Evolutionary conservation across 2,329 filamentous ascomycete genomes (phyloP).

Genomic region (Calonectria ilicicola): DNA sequence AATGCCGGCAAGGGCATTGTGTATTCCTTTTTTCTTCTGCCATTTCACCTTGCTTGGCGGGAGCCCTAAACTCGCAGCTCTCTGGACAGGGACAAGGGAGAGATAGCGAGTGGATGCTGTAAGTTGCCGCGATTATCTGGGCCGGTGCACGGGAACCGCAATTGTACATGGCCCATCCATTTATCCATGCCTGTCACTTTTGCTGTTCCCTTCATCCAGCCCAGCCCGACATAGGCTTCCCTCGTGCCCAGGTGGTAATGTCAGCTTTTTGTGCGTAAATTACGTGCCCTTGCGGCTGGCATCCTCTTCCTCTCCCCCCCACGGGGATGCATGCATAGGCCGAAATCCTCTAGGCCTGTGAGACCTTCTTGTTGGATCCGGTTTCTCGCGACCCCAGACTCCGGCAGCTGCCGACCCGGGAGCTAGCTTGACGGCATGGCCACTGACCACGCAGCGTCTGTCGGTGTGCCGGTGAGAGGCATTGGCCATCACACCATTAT

Average conservation of each 20-base stretch:
- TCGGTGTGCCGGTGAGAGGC: neutral
- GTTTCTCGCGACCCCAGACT: constrained; percentile 33
- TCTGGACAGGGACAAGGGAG: neutral
- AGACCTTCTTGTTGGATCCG: constrained; percentile 33
- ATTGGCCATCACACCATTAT: neutral
- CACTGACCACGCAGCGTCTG: neutral
- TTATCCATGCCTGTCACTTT: constrained; percentile 10
- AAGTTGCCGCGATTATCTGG: constrained; percentile 24
- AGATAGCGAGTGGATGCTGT: constrained; percentile 1
- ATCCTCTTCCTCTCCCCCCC: neutral
- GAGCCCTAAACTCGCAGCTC: neutral
- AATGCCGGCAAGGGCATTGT: neutral
- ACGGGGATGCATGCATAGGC: constrained; percentile 20
- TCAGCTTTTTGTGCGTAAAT: constrained; percentile 14
- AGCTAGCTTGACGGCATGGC: neutral
- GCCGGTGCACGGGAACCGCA: constrained; percentile 29
- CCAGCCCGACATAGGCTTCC: neutral
- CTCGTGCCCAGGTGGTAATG: constrained; percentile 5
- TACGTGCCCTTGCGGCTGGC: neutral
- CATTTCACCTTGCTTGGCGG: neutral
- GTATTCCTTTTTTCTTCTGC: neutral
- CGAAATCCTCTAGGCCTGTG: constrained; percentile 12
- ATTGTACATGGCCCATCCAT: constrained; percentile 22
- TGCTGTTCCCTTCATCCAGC: constrained; percentile 26
- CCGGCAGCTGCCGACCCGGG: constrained; percentile 19